Percentiles rank a stretch among this genome's conserved stretches.
phyloP scores from a whole-genome alignment of 208 protist species.

The Zelonia costaricensis region DNA sequence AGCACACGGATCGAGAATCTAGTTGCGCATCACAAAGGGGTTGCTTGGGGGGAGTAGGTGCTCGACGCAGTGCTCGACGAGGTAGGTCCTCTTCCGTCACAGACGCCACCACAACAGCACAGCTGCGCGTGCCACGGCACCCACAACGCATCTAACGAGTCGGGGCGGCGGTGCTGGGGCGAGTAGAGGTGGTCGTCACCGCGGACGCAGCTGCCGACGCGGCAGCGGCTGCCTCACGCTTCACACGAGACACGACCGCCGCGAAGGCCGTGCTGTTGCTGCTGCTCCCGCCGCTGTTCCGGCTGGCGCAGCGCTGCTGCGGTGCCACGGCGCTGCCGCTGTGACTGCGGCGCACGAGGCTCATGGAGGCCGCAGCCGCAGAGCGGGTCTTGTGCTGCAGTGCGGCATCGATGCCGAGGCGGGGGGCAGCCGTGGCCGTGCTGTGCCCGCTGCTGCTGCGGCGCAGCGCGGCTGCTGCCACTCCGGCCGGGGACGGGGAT shows the following conservation, averaged over 20 bases:
- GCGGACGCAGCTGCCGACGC: background rate
- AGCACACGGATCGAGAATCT: too few species aligned
- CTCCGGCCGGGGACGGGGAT: background rate
- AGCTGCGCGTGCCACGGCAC: too few species aligned
- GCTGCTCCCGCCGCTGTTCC: too few species aligned
- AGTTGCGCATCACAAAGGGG: too few species aligned
- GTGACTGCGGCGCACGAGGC: slow-evolving; percentile 23
- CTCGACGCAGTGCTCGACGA: too few species aligned
- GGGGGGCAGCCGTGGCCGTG: background rate
- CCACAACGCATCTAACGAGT: too few species aligned
- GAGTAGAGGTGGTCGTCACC: background rate
- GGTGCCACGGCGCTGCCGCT: slow-evolving; percentile 3
- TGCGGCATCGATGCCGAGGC: background rate
- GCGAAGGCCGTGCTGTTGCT: slow-evolving; percentile 23
- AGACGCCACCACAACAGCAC: too few species aligned
- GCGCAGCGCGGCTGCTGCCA: background rate
- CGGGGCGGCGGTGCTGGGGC: slow-evolving; percentile 1
- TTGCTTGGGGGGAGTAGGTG: too few species aligned
- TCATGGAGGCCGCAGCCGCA: slow-evolving; percentile 14
- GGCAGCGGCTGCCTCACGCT: slow-evolving; percentile 21
- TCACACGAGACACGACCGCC: slow-evolving; percentile 27
- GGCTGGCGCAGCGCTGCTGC: background rate
- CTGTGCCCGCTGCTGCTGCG: slow-evolving; percentile 10
- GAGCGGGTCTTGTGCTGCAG: background rate
- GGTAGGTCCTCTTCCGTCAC: too few species aligned